Evolutionary conservation across 345 rosid species (phyloP), one percentile per base, ranked within the genome.

Genomic region (Bruguiera sexangula): DNA sequence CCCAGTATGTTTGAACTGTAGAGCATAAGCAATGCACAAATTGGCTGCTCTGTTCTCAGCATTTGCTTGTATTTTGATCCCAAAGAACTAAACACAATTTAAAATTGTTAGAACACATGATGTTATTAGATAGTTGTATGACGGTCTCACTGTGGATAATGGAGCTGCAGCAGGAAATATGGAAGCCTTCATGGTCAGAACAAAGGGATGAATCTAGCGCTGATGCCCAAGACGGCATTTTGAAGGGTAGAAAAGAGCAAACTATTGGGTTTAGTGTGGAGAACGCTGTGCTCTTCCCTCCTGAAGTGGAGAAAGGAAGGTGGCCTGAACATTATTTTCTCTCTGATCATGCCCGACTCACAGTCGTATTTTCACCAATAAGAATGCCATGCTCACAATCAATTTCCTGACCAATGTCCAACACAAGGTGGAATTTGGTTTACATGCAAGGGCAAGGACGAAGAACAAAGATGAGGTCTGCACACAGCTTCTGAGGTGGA

Each of bases 301-400:
- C 79, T 48, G 98, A 94, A 85, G 95, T 82, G 67, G 98, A 94
- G 84, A 89, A 81, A 76, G 97, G 97, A 71, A 76, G 75, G 70
- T 94, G 98, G 96, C 98, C 98, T 0, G 96, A 91, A 67, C 82
- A 85, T 71, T 89, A 91, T 76, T 88, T 78, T 52, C 89, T 94
- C 20, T 94, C 96, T 0, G 98, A 94, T 76, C 98, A 94, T 67
- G 97, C 97, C 43, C 82, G 90, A 31, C 97, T 91, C 65, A 89
- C 93, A 0, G 97, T 90, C 24, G 90, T 85, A 21, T 89, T 94
- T 68, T 87, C 93, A 10, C 98, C 96, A 0, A 83, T 89, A 66
- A 82, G 80, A 74, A 84, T 94, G 87, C 83, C 80, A 3, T 83
- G 88, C 80, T 69, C 81, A 3, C 82, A 58, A 57, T 27, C 39